These are phyloP conservation scores for Tricholoma hemisulphureum DNA, from an alignment of 768 basidiomycete species.

Conservation along the genomic window DNA sequence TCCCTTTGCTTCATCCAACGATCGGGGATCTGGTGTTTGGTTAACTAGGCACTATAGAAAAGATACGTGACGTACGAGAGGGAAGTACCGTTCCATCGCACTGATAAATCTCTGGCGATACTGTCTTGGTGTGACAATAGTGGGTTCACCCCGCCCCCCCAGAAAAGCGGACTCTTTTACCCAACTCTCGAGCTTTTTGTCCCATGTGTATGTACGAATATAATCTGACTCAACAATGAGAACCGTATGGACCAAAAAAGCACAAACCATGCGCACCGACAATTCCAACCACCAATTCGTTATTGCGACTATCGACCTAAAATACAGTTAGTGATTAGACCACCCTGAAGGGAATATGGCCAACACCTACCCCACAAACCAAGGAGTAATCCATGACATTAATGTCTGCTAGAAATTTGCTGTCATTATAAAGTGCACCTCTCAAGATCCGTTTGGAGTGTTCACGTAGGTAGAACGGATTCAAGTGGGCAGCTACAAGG, in stretches of 20 bases:
- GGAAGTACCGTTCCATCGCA: slow-evolving; percentile 90
- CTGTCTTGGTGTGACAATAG: slow-evolving; percentile 94
- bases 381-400: slow-evolving; percentile 99
- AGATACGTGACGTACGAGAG: slow-evolving; percentile 52
- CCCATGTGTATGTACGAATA: slow-evolving; percentile 95
- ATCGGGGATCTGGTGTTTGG: slow-evolving; percentile 64
- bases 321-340: not conserved
- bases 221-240: slow-evolving; percentile 58
- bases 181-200: slow-evolving; percentile 98
- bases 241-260: not conserved
- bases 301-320: slow-evolving; percentile 79
- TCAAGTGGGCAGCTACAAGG: slow-evolving; percentile 69
- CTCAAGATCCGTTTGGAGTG: slow-evolving; percentile 92
- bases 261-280: slow-evolving; percentile 63
- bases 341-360: not conserved
- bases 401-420: slow-evolving; percentile 88
- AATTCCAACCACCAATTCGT: slow-evolving; percentile 94
- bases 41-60: slow-evolving; percentile 3
- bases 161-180: slow-evolving; percentile 94
- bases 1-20: slow-evolving; percentile 90
- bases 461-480: slow-evolving; percentile 94
- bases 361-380: slow-evolving; percentile 65
- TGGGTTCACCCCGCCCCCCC: slow-evolving; percentile 88
- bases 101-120: slow-evolving; percentile 85
- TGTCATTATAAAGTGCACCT: slow-evolving; percentile 91